Evolutionary conservation across 352 stramenopile species (phyloP).

Genomic region (Pythium guiyangense): DNA sequence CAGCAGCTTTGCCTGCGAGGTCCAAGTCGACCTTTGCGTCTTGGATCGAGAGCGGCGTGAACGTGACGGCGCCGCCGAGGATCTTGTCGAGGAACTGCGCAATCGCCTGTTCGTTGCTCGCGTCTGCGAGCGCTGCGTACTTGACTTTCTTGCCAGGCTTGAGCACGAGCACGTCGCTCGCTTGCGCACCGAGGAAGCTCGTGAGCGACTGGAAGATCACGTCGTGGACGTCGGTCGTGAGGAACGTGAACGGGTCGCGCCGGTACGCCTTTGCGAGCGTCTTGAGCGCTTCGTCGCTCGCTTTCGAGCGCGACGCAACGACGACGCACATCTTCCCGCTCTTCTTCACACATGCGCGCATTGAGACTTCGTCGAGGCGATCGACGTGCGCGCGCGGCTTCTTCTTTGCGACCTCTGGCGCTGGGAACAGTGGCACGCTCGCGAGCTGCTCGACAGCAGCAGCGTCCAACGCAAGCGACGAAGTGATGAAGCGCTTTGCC

Average conservation of each 20-base stretch:
- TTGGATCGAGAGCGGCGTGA: constrained; percentile 17
- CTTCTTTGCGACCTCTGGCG: constrained; percentile 65
- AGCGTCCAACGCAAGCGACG: constrained; percentile 31
- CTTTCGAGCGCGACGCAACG: constrained; percentile 24
- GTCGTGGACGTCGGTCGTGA: constrained; percentile 25
- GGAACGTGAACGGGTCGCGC: constrained; percentile 65
- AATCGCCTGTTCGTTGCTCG: constrained; percentile 29
- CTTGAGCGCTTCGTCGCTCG: constrained; percentile 27
- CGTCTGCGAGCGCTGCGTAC: constrained; percentile 35
- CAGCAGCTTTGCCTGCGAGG: background rate
- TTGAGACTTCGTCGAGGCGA: constrained; percentile 25
- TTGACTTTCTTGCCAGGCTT: constrained; percentile 62
- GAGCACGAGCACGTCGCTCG: constrained; percentile 38
- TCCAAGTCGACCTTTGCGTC: constrained; percentile 7
- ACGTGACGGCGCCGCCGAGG: constrained; percentile 48
- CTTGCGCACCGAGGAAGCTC: constrained; percentile 26
- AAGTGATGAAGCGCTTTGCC: constrained; percentile 55
- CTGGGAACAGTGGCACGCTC: constrained; percentile 55
- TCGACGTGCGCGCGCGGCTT: constrained; percentile 50
- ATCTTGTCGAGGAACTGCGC: constrained; percentile 58
- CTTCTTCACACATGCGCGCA: constrained; percentile 39
- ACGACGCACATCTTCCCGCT: constrained; percentile 75
- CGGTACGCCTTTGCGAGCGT: constrained; percentile 77
- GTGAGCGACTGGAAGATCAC: constrained; percentile 34
- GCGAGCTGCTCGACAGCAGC: constrained; percentile 20